Conservation (phyloP, 352 stramenopile species). For the Phytophthora agathidicida region DNA sequence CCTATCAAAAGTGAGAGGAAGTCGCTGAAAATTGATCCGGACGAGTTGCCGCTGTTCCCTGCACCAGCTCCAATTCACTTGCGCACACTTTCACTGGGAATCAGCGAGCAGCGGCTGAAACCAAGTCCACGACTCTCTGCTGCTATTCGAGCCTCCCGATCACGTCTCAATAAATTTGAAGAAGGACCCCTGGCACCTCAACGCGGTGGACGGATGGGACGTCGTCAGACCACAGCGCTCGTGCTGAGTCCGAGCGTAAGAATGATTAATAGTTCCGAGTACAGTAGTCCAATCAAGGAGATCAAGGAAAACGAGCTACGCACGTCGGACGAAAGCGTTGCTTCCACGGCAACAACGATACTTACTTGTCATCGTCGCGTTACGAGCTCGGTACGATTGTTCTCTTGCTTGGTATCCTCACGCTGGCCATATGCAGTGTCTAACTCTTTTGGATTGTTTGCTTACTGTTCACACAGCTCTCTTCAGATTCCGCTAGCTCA, state of each 20-base stretch:
- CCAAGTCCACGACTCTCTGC: conserved; percentile 55
- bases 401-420: too few species aligned
- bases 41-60: conserved; percentile 31
- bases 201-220: conserved; percentile 9
- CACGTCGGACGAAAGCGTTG: conserved; percentile 56
- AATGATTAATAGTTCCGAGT: conserved; percentile 4
- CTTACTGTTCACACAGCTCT: conserved; percentile 22
- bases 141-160: conserved; percentile 51
- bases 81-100: conserved; percentile 51
- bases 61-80: conserved; percentile 39
- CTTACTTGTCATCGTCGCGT: conserved; percentile 60
- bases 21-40: conserved; percentile 13
- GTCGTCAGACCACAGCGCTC: conserved; percentile 19
- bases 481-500: conserved; percentile 38
- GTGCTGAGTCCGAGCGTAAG: conserved; percentile 8
- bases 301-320: conserved; percentile 39
- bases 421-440: too few species aligned
- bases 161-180: conserved; percentile 41
- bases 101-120: conserved; percentile 27
- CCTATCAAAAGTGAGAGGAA: conserved; percentile 22
- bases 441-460: neutral
- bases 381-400: conserved; percentile 65
- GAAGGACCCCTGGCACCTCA: neutral
- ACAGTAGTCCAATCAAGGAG: conserved; percentile 17
- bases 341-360: conserved; percentile 64